phyloP scores from a whole-genome alignment of 257 asterid genomes.

The Pogostemon cablin region DNA sequence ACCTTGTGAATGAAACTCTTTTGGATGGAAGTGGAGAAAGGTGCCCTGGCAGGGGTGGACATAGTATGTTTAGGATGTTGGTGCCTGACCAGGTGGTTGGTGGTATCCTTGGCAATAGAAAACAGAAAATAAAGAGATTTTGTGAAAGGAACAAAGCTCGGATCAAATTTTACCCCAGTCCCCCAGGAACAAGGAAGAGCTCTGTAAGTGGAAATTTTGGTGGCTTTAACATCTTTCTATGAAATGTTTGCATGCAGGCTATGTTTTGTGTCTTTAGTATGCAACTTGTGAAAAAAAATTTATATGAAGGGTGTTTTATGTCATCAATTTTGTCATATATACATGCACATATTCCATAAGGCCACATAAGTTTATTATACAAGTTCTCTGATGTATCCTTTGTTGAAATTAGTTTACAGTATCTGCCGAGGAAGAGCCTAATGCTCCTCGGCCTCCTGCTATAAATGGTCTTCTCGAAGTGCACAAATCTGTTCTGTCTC shows the following conservation, averaged over 20 bases:
- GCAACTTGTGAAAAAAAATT: no score
- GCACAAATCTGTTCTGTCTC: constrained; percentile 76
- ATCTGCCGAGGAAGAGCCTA: constrained; percentile 94
- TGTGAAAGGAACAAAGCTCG: constrained; percentile 92
- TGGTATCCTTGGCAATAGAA: constrained; percentile 88
- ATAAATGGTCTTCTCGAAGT: constrained; percentile 88
- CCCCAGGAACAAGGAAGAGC: constrained; percentile 84
- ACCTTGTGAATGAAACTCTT: constrained; percentile 38
- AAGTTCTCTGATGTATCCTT: neutral
- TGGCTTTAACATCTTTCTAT: constrained; percentile 24
- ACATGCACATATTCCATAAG: neutral
- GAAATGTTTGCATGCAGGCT: constrained; percentile 20
- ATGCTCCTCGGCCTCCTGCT: constrained; percentile 85
- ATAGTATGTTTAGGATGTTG: constrained; percentile 76
- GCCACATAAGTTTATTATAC: neutral
- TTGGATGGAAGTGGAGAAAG: constrained; percentile 52
- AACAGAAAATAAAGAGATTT: constrained; percentile 77
- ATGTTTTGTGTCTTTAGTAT: neutral
- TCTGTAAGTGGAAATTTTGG: constrained; percentile 59
- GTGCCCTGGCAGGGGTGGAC: constrained; percentile 71
- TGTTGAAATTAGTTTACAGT: constrained; percentile 68
- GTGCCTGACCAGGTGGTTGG: constrained; percentile 95
- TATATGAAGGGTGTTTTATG: neutral
- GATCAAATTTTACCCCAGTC: constrained; percentile 87
- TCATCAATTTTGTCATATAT: neutral